Base-by-base conservation (phyloP, 805 yeast species). In the Sugiyamaella qingdaonensis region DNA sequence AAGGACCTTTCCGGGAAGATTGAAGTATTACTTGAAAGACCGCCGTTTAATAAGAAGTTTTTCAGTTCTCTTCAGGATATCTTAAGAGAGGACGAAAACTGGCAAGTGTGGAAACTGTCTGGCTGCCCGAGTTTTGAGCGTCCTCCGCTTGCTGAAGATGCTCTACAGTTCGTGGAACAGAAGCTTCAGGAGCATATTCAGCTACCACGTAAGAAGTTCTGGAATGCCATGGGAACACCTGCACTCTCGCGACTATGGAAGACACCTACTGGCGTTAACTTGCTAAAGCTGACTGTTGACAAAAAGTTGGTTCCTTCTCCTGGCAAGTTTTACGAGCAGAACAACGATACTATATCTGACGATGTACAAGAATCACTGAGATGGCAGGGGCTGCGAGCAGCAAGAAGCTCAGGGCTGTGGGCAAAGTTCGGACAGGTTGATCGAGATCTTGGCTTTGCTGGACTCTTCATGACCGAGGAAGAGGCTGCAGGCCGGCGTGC, bases 371-470 rank as follows among this genome's bases (percentile, higher is more conserved):
- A 37, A 7, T 54, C 71, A 2, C 51, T 58, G 16, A 67, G 66
- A 19, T 78, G 82, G 82, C 73, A 74, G 50, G 72, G 71, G 1
- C 56, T 77, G 41, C 69, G 81, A 50, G 61, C 71, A 3, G 67
- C 77, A 2, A 63, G 80, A 54, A 65, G 53, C 18, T 51, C 66
- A 4, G 65, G 66, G 7, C 60, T 65, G 33, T 56, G 79, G 59
- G 68, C 68, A 49, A 65, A 72, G 24, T 72, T 77, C 43, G 65
- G 60, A 27, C 64, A 68, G 11, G 72, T 72, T 11, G 66, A 68
- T 51, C 73, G 67, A 41, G 53, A 56, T 0, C 59, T 62, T 7
- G 79, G 78, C 10, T 52, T 73, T 10, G 62, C 62, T 2, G 79
- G 79, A 1, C 55, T 76, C n/a, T 74, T 70, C 55, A 36, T 36